Base-by-base conservation (phyloP, 2,329 filamentous ascomycete species). In the Diaporthe longicolla region DNA sequence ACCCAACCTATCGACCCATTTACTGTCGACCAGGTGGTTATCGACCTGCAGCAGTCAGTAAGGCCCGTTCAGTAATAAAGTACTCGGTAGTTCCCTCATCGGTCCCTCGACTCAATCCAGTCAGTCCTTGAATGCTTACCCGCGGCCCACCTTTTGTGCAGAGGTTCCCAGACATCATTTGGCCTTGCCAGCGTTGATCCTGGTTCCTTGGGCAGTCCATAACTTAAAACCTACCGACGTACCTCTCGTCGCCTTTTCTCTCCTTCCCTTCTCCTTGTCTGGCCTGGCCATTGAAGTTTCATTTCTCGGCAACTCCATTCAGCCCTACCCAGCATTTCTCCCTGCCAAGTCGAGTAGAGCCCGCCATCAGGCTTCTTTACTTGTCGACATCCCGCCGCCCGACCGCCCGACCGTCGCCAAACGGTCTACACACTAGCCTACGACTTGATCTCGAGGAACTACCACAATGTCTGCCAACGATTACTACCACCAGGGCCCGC, bases 401-500 rank as follows among this genome's bases (percentile, higher is more conserved):
- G 40, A 61, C 17, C 24, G 40, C 37, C 17, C 3, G 24, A 52
- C 37, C 48, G 29, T 11, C 37, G 8, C 40, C 52, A 59, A n/a
- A 59, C 68, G 52, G 24, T 11, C n/a, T 10, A 11, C 43, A 29
- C n/a, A 26, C 19, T 35, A 7, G 21, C 24, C 35, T 4, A 50
- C 48, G 11, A 45, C 43, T 40, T 13, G 32, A 26, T 19, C 63
- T 21, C 45, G 24, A 71, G 45, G 32, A 63, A 54, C 13, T 2
- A 3, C 79, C 78, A 75, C 40, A 73, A 80, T 85, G 84, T 82
- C 82, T 35, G 80, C 81, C 72, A 78, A 81, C 61, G 77, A 78
- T 32, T 83, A 82, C 76, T 85, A 85, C 77, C 78, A 85, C 77
- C 78, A 82, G 77, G 81, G 82, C 76, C 45, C 54, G 70, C 71